Evolutionary conservation across 352 stramenopile genomes (phyloP), one percentile per base, ranked within the genome.

Genomic region (Globisporangium abappressorium): DNA sequence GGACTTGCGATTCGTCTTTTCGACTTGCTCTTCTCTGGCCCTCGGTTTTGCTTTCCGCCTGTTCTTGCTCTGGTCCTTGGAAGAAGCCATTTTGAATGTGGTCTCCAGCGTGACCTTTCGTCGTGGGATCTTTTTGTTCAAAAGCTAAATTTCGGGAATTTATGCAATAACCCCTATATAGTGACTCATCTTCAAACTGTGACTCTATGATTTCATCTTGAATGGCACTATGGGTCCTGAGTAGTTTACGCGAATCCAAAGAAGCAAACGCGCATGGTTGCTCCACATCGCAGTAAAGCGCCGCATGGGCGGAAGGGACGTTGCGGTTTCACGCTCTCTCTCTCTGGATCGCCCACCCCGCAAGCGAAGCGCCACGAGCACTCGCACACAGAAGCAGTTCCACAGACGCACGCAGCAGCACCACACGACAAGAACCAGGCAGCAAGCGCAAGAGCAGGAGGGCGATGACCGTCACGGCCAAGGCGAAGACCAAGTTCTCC

Each of bases 401-500:
- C 30, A n/a, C 55, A 43, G 55, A 8, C 30, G 5, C 56, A 62
- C n/a, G 56, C 56, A 26, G 11, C 38, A 56, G n/a, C 12, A 63
- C 3, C 36, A 64, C 12, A 46, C 38, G 20, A 46, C 38, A 5
- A 43, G 20, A 4, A 14, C 6, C 14, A 33, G 41, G 20, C 11
- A 24, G 26, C n/a, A 53, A 20, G 12, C 49, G 18, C 11, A n/a
- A 18, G 15, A 57, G 26, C 7, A 62, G 41, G n/a, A 46, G 49
- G 41, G 66, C 72, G 43, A 87, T 89, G 81, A 87, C 73, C 64
- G 70, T 65, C 53, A 79, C 70, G 47, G 64, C 61, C 65, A 89
- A 89, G 57, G 66, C 74, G 53, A 91, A 82, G 72, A 64, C 73
- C 63, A 87, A 87, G 75, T 91, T 90, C 71, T 90, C 84, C 57